A percentile compares a stretch with the other conserved stretches of the same genome.
phyloP scores from a whole-genome alignment of 306 rosid species.

The Herpetospermum pedunculosum region DNA sequence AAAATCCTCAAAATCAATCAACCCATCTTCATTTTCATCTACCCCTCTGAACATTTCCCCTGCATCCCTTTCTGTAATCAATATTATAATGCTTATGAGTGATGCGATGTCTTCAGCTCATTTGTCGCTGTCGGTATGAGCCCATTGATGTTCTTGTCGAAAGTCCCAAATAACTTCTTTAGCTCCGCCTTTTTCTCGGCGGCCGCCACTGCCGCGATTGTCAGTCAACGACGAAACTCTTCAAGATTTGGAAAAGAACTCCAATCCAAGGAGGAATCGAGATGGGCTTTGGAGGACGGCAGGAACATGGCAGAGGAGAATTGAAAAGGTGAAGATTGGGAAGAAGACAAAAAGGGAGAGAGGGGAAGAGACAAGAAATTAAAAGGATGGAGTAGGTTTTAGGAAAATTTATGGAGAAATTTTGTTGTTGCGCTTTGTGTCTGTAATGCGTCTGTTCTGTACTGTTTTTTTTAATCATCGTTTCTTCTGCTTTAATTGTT shows the following conservation, averaged over 20 bases:
- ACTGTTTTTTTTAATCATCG: not conserved
- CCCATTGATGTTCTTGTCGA: not conserved
- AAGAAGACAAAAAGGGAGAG: conserved; percentile 14
- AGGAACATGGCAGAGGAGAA: no score
- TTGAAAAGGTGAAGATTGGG: no score
- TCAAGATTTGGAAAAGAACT: conserved; percentile 87
- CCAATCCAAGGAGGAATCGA: conserved; percentile 85
- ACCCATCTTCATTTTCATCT: conserved; percentile 65
- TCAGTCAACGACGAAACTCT: conserved; percentile 64
- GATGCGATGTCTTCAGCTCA: not conserved
- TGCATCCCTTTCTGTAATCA: conserved; percentile 37
- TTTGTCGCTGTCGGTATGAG: not conserved
- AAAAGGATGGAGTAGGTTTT: not conserved
- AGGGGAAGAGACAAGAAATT: not conserved
- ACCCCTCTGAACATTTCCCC: conserved; percentile 44
- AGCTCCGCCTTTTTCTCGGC: not conserved
- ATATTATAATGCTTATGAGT: conserved; percentile 13
- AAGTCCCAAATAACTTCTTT: not conserved
- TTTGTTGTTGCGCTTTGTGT: not conserved
- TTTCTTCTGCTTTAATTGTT: not conserved
- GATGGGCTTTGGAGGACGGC: conserved; percentile 67
- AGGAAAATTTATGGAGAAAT: not conserved
- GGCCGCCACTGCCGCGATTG: no score
- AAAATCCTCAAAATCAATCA: conserved; percentile 72
- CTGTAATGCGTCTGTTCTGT: not conserved